Evolutionary conservation across 768 basidiomycete genomes (phyloP).

Genomic region (Tylopilus rubrobrunneus): DNA sequence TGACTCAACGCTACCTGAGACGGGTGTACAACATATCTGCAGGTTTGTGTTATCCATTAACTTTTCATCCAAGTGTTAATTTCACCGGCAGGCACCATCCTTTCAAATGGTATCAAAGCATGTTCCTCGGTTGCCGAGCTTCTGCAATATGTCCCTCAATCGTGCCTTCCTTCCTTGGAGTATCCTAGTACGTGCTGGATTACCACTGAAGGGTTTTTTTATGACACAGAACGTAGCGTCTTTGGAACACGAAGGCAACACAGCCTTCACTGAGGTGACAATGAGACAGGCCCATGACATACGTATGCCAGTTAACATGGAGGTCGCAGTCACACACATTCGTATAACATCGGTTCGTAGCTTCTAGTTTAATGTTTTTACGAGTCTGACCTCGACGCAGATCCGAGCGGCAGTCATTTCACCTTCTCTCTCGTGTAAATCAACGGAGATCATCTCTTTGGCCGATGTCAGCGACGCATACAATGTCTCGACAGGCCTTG

Average conservation of each 20-base stretch:
- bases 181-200: conserved; percentile 48
- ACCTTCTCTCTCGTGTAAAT: conserved; percentile 63
- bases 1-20: conserved; percentile 70
- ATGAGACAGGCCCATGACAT: conserved; percentile 64
- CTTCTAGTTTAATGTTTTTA: neutral
- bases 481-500: conserved; percentile 73
- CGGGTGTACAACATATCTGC: conserved; percentile 69
- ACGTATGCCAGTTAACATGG: conserved; percentile 67
- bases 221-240: conserved; percentile 39
- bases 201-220: neutral
- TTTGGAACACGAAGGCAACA: conserved; percentile 56
- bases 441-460: conserved; percentile 77
- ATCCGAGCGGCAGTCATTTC: conserved; percentile 71
- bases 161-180: conserved; percentile 42
- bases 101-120: conserved; percentile 50
- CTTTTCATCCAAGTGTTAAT: conserved; percentile 1
- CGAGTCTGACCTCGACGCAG: conserved; percentile 31
- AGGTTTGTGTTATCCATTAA: conserved; percentile 30
- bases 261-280: conserved; percentile 56
- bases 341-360: conserved; percentile 68
- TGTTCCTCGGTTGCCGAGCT: conserved; percentile 65
- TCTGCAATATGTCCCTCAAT: conserved; percentile 49
- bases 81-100: conserved; percentile 41
- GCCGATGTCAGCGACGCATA: conserved; percentile 85
- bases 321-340: conserved; percentile 66